Conservation (phyloP, 345 rosid species). For the Ricinus communis region DNA sequence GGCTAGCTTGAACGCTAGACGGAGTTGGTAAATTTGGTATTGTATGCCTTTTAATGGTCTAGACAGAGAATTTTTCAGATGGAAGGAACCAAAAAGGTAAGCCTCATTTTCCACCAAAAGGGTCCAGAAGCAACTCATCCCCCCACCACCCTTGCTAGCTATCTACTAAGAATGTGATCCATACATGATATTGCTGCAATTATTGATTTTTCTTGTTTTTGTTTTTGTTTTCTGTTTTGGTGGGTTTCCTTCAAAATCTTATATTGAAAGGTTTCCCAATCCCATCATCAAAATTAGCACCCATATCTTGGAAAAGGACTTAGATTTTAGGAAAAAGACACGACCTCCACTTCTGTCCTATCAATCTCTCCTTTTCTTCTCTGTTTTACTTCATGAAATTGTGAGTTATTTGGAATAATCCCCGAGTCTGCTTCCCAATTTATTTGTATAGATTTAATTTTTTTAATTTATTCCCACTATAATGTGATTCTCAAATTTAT, state of each 20-base stretch:
- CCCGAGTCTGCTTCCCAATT: too few species aligned
- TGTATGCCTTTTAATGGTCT: slow-evolving; percentile 14
- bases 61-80: slow-evolving; percentile 30
- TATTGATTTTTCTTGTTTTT: slow-evolving; percentile 35
- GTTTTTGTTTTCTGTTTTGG: slow-evolving; percentile 10
- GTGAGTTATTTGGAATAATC: too few species aligned
- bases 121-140: slow-evolving; percentile 6
- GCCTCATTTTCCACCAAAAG: slow-evolving; percentile 37
- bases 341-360: slow-evolving; percentile 14
- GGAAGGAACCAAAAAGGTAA: slow-evolving; percentile 37
- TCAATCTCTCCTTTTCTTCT: slow-evolving; percentile 16
- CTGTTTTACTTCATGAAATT: background rate
- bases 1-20: slow-evolving; percentile 29
- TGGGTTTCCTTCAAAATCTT: slow-evolving; percentile 10
- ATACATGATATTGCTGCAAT: slow-evolving; percentile 34
- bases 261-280: slow-evolving; percentile 17
- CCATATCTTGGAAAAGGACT: slow-evolving; percentile 46
- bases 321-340: slow-evolving; percentile 37
- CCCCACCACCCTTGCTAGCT: slow-evolving; percentile 28
- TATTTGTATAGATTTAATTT: too few species aligned
- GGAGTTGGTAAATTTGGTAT: slow-evolving; percentile 35
- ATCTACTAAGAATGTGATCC: slow-evolving; percentile 38
- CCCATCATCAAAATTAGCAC: slow-evolving; percentile 33
- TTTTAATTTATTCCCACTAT: too few species aligned
- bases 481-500: too few species aligned